These are phyloP conservation scores for Elaeagnus macrophylla DNA, from an alignment of 306 rosid genomes.

Conservation along the genomic window DNA sequence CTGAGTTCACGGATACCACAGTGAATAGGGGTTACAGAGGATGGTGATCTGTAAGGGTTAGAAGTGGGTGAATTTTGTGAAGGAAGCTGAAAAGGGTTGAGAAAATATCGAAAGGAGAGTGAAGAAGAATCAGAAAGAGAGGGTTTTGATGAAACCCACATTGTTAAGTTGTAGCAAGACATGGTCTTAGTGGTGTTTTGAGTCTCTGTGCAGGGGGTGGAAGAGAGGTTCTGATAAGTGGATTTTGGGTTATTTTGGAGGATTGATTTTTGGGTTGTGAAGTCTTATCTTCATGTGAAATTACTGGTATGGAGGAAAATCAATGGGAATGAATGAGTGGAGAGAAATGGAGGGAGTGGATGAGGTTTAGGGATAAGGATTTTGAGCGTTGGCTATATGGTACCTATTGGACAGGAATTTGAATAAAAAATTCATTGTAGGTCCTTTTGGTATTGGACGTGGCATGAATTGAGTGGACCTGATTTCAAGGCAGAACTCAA, in stretches of 20 bases:
- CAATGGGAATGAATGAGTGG: conserved; percentile 50
- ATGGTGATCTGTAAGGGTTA: conserved; percentile 31
- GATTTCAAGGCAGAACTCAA: too few species aligned
- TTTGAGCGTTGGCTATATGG: conserved; percentile 40
- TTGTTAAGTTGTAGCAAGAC: conserved; percentile 42
- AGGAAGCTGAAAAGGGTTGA: conserved; percentile 62
- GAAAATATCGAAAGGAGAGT: conserved; percentile 49
- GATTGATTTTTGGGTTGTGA: conserved; percentile 21
- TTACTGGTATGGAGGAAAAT: conserved; percentile 20
- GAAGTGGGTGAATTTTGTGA: conserved; percentile 59
- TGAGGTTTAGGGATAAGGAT: conserved; percentile 49
- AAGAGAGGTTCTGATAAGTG: conserved; percentile 27
- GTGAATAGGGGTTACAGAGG: conserved; percentile 29
- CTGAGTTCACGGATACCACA: conserved; percentile 74
- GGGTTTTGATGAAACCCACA: conserved; percentile 53
- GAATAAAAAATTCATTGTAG: too few species aligned
- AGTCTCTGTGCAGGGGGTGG: conserved; percentile 15
- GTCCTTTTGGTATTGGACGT: too few species aligned
- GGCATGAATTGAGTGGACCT: too few species aligned
- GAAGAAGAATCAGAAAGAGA: conserved; percentile 54
- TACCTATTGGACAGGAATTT: too few species aligned
- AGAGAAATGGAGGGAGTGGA: conserved; percentile 33
- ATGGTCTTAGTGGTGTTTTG: conserved; percentile 11
- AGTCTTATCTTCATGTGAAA: conserved; percentile 21
- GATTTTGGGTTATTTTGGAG: conserved; percentile 4